Evolutionary conservation across 139 green algal species (phyloP).

Genomic region (Chlamydomonas incerta): DNA sequence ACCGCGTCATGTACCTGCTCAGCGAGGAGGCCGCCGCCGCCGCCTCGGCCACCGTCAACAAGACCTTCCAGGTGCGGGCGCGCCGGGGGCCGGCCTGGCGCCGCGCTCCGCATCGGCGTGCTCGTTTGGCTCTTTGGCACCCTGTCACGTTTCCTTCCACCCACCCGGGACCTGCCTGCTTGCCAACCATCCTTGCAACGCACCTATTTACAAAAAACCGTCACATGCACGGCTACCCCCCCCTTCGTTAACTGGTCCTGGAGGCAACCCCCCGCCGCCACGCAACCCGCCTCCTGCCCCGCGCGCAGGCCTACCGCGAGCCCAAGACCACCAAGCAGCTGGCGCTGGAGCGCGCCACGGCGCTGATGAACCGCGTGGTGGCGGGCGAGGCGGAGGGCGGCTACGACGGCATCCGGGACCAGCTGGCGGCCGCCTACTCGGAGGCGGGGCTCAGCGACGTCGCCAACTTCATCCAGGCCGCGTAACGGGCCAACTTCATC

Average conservation of each 20-base stretch:
- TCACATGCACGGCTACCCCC: too few relatives aligned
- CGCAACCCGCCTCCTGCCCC: too few relatives aligned
- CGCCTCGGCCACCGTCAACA: constrained; percentile 30
- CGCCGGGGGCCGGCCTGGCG: too few relatives aligned
- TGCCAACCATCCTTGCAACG: too few relatives aligned
- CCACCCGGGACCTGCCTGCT: too few relatives aligned
- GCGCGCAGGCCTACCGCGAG: constrained; percentile 49
- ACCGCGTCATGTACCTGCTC: constrained; percentile 57
- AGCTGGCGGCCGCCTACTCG: constrained; percentile 57
- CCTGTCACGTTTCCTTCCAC: too few relatives aligned
- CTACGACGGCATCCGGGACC: constrained; percentile 46
- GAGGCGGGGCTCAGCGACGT: constrained; percentile 61
- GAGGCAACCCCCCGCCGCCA: too few relatives aligned
- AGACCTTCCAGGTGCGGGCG: constrained; percentile 13
- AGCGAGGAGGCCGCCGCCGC: constrained; percentile 59
- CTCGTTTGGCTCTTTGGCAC: too few relatives aligned
- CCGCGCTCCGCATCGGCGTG: too few relatives aligned
- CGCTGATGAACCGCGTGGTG: constrained; percentile 65
- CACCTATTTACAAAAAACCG: too few relatives aligned
- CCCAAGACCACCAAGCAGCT: constrained; percentile 54
- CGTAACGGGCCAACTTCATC: not conserved
- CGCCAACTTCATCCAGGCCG: constrained; percentile 66
- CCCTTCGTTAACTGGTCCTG: too few relatives aligned
- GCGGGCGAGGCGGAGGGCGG: constrained; percentile 43
- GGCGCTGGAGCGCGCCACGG: constrained; percentile 48